These are phyloP conservation scores for Parastagonospora nodorum DNA, from an alignment of 2,329 filamentous ascomycete genomes.

Conservation along the genomic window DNA sequence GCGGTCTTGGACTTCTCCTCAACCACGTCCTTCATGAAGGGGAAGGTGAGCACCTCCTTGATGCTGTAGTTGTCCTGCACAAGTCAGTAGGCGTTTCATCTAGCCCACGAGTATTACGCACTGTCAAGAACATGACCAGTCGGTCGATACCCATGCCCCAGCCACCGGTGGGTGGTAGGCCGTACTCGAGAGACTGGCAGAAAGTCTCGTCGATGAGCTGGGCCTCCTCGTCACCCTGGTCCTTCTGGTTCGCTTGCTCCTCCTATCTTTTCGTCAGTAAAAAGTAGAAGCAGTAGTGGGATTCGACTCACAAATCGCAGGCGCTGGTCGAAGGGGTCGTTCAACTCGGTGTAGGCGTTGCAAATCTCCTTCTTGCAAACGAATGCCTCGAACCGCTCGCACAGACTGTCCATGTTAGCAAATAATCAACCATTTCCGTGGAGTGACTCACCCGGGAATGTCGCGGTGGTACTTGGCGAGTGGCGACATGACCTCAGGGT, in stretches of 20 bases:
- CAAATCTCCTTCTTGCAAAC: slow-evolving; percentile 97
- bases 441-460: slow-evolving; percentile 61
- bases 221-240: slow-evolving; percentile 94
- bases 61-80: slow-evolving; percentile 75
- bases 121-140: slow-evolving; percentile 91
- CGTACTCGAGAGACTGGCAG: slow-evolving; percentile 86
- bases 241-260: slow-evolving; percentile 92
- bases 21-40: slow-evolving; percentile 84
- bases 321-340: slow-evolving; percentile 94
- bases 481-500: slow-evolving; percentile 87
- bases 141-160: slow-evolving; percentile 97
- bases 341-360: slow-evolving; percentile 97
- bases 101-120: background rate
- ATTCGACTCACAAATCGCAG: slow-evolving; percentile 63
- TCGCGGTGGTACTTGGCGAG: slow-evolving; percentile 92
- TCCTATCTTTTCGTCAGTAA: slow-evolving; percentile 46
- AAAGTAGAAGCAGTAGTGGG: background rate
- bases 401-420: slow-evolving; percentile 58
- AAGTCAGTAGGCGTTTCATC: background rate
- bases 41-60: slow-evolving; percentile 94
- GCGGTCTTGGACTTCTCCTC: slow-evolving; percentile 53
- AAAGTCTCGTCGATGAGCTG: slow-evolving; percentile 97
- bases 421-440: background rate
- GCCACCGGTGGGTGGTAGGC: slow-evolving; percentile 86
- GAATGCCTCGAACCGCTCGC: slow-evolving; percentile 96